Conservation (phyloP, 139 green algal species). For the Closterium sp. region DNA sequence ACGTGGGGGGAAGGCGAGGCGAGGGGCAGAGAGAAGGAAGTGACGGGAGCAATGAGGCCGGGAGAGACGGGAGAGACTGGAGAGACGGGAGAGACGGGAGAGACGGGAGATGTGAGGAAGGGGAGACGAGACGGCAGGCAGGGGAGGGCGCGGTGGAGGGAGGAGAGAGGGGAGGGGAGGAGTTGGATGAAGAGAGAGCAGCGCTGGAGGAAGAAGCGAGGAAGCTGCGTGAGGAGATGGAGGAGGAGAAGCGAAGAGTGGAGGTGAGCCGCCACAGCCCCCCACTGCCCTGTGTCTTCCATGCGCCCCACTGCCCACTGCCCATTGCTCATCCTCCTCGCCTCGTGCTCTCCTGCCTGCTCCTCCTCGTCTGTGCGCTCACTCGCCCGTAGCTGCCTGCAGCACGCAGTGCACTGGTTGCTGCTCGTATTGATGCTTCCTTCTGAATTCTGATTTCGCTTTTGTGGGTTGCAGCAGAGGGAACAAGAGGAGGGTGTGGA, state of each 20-base stretch:
- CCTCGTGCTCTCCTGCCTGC: too few species aligned
- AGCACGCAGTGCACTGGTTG: too few species aligned
- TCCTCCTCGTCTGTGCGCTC: too few species aligned
- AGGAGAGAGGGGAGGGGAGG: neutral
- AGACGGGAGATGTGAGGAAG: too few species aligned
- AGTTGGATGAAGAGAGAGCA: conserved; percentile 19
- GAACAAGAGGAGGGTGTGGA: conserved; percentile 11
- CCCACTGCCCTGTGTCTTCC: neutral
- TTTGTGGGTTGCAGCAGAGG: neutral
- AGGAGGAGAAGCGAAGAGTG: conserved; percentile 2
- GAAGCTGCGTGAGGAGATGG: neutral
- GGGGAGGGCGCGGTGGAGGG: neutral
- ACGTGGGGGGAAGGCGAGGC: neutral
- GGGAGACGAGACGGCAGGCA: too few species aligned
- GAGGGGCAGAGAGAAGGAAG: neutral
- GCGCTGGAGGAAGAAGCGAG: neutral
- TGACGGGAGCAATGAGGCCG: too few species aligned
- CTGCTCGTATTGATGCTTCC: neutral
- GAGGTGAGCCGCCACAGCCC: neutral
- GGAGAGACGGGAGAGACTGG: too few species aligned
- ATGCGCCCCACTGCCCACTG: neutral
- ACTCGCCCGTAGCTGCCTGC: too few species aligned
- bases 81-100: too few species aligned
- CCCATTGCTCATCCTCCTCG: neutral
- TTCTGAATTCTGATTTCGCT: neutral